phyloP scores from a whole-genome alignment of 78 protist species.

The Salpingoeca rosetta region DNA sequence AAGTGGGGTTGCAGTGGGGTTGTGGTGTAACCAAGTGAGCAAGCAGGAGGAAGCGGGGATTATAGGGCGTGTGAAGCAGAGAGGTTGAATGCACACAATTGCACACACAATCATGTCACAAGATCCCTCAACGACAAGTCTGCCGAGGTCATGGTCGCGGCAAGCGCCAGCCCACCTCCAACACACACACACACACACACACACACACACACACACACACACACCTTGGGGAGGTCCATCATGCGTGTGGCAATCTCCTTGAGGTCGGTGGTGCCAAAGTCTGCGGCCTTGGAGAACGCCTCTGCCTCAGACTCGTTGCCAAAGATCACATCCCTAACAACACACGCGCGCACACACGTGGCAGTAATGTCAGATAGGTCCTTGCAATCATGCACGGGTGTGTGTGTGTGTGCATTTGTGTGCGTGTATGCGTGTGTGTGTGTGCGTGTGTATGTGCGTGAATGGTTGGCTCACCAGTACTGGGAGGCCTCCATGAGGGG shows the following conservation, averaged over 20 bases:
- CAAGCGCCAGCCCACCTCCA: too few species aligned
- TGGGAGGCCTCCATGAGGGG: slow-evolving; percentile 52
- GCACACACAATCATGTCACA: not conserved
- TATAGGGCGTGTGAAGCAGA: too few species aligned
- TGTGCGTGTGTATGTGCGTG: too few species aligned
- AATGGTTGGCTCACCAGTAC: slow-evolving; percentile 29
- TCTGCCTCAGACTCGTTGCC: slow-evolving; percentile 88
- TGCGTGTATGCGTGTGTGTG: too few species aligned
- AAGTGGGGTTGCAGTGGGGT: not conserved
- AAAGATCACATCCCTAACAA: slow-evolving; percentile 61
- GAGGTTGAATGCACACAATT: too few species aligned
- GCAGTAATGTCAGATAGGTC: too few species aligned
- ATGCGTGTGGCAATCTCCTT: slow-evolving; percentile 8
- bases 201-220: not conserved
- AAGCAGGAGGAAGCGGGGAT: too few species aligned
- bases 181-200: too few species aligned
- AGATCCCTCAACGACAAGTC: slow-evolving; percentile 34
- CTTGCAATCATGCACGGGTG: too few species aligned
- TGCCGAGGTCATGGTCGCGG: not conserved
- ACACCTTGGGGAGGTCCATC: slow-evolving; percentile 3
- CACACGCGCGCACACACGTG: too few species aligned
- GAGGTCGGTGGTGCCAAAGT: slow-evolving; percentile 28
- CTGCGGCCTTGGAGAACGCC: not conserved
- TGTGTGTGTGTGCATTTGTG: too few species aligned
- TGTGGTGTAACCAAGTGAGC: not conserved